Evolutionary conservation across 2,329 filamentous ascomycete species (phyloP), one percentile per base, ranked within the genome.

Genomic region (Macrophomina phaseolina): DNA sequence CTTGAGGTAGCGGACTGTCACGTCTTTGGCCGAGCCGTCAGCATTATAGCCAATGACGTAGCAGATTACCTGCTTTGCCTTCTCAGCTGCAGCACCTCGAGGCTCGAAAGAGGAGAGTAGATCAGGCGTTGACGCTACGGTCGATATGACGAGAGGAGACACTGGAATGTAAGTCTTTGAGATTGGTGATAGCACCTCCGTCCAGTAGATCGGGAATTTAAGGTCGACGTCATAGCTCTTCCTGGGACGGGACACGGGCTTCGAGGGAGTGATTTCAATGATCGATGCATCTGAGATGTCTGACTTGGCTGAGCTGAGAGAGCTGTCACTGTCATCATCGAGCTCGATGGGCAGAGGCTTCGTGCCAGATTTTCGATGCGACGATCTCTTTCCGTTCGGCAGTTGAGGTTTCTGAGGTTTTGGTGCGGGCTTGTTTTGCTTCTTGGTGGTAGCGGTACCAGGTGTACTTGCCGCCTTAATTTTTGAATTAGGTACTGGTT

Each of bases 11-110:
- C 95, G 87, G 11, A 95, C 89, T 0, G 95, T 99, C 16, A 99
- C 91, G 75, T 99, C 95, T 76, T 98, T 98, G 12, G 93, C 94
- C 0, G 93, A 94, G 2, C 92, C 92, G 74, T 98, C 94, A 3
- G 87, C 80, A 0, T 91, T 92, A 78, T 91, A 92, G 0, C 91
- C 94, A 23, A 98, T 83, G 2, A 97, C 86, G 73, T 99, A 99
- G 53, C 92, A 91, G 73, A 97, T 93, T 12, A 97, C 88, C 77
- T 98, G 94, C 71, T 92, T 94, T 0, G 91, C 88, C 73, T 91
- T 93, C 40, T 97, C 93, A 0, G 94, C 93, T 74, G 91, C 92
- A 42, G 84, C 86, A 5, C 94, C 94, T 14, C 93, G 89, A 14
- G 94, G 92, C 73, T 97, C 93, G 63, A 98, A 89, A 1, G 88